phyloP scores from a whole-genome alignment of 2,329 filamentous ascomycete species.

The Ophiocordyceps camponoti-rufipedis region DNA sequence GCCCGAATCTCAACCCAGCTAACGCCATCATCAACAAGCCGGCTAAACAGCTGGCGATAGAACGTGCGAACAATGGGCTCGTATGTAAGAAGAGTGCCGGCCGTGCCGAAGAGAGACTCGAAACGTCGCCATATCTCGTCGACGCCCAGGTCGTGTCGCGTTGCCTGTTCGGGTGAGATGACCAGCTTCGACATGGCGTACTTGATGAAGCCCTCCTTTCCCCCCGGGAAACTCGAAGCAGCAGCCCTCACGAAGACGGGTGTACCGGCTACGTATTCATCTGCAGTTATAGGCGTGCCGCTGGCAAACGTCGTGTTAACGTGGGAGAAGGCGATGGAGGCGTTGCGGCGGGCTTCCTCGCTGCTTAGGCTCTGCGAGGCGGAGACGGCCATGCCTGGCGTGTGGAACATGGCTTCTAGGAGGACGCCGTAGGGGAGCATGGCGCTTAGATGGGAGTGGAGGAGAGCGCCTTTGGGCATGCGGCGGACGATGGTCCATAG shows the following conservation, averaged over 20 bases:
- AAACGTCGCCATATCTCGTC: background rate
- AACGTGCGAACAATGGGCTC: conserved; percentile 1
- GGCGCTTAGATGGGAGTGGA: background rate
- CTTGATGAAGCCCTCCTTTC: background rate
- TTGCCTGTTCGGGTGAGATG: background rate
- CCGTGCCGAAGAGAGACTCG: background rate
- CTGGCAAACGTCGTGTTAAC: background rate
- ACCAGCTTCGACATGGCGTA: background rate
- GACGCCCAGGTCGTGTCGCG: background rate
- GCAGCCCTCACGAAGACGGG: background rate
- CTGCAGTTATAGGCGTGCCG: background rate
- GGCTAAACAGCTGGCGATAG: background rate
- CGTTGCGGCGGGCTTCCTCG: background rate
- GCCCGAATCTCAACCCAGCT: background rate
- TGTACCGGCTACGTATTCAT: background rate
- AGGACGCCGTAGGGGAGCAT: background rate
- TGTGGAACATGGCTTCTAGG: background rate
- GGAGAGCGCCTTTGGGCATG: background rate
- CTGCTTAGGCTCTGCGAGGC: background rate
- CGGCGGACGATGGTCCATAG: background rate
- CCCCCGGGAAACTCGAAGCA: background rate
- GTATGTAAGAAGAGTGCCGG: background rate
- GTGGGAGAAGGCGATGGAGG: conserved; percentile 1
- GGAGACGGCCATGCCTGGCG: background rate
- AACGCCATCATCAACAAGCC: background rate